A percentile compares a stretch with the other conserved stretches of the same genome.
Conservation (phyloP, 345 rosid genomes). For the Eucalyptus cloeziana region DNA sequence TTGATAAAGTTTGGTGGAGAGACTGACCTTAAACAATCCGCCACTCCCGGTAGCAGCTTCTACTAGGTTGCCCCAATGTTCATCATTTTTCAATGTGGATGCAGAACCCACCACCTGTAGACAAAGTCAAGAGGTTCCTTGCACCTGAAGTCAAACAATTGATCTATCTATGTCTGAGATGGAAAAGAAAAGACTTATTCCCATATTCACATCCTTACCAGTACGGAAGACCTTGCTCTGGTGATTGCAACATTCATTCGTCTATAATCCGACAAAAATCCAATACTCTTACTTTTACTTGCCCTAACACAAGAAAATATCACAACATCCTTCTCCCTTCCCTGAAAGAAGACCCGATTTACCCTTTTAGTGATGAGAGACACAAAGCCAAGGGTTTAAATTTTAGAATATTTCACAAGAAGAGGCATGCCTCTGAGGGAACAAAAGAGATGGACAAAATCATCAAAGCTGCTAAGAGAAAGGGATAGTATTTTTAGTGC, state of each 20-base stretch:
- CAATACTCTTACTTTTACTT: conserved; percentile 50
- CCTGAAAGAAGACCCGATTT: conserved; percentile 20
- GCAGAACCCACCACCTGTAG: conserved; percentile 89
- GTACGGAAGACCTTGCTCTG: conserved; percentile 81
- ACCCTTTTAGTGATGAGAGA: not conserved
- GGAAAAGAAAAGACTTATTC: not conserved
- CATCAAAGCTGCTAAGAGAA: not conserved
- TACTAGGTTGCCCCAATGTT: conserved; percentile 72
- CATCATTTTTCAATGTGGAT: conserved; percentile 49
- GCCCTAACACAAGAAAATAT: conserved; percentile 96
- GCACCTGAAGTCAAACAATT: not conserved
- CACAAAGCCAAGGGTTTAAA: not conserved
- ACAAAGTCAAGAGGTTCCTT: not conserved
- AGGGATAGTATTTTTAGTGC: not conserved
- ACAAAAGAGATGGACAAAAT: not conserved
- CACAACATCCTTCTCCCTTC: conserved; percentile 91
- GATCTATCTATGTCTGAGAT: no score
- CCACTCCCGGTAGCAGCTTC: conserved; percentile 65
- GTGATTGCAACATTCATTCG: conserved; percentile 98
- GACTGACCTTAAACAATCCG: conserved; percentile 48
- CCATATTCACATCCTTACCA: conserved; percentile 31
- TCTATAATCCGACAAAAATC: conserved; percentile 75
- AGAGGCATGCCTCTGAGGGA: not conserved
- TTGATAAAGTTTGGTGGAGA: not conserved
- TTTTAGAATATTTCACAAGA: not conserved